Conservation (phyloP, 2,329 filamentous ascomycete species). For the Aspergillus brunneoviolaceus region DNA sequence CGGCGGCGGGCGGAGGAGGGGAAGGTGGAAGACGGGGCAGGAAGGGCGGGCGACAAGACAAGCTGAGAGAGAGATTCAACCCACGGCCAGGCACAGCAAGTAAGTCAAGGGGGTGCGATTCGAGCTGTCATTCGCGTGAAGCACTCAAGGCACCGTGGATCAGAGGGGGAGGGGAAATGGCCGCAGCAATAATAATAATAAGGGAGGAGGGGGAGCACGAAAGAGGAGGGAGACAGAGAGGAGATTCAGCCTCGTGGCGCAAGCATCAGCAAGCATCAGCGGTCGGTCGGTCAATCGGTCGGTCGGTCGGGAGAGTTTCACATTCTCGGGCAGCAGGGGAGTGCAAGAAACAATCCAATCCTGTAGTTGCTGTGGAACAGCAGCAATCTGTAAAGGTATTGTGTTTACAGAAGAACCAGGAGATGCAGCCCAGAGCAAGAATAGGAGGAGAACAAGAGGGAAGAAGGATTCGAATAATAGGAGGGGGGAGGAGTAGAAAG, state of each 20-base stretch:
- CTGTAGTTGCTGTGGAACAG: too few relatives aligned
- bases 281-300: neutral
- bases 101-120: constrained; percentile 1
- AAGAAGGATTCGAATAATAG: too few relatives aligned
- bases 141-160: neutral
- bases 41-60: neutral
- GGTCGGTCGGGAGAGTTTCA: constrained; percentile 8
- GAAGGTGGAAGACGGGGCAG: constrained; percentile 1
- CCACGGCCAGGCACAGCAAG: neutral
- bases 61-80: neutral
- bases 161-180: neutral
- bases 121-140: constrained; percentile 19
- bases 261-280: neutral
- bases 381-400: too few relatives aligned
- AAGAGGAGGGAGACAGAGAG: neutral
- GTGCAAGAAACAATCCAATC: neutral
- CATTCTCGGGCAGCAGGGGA: constrained; percentile 11
- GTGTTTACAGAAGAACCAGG: too few relatives aligned
- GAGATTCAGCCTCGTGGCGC: constrained; percentile 25
- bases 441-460: too few relatives aligned
- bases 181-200: neutral
- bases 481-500: neutral
- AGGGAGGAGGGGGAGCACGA: neutral
- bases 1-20: constrained; percentile 12
- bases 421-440: neutral